Evolutionary conservation across 1,284 basidiomycete genomes (phyloP).

Genomic region (Cronartium quercuum): DNA sequence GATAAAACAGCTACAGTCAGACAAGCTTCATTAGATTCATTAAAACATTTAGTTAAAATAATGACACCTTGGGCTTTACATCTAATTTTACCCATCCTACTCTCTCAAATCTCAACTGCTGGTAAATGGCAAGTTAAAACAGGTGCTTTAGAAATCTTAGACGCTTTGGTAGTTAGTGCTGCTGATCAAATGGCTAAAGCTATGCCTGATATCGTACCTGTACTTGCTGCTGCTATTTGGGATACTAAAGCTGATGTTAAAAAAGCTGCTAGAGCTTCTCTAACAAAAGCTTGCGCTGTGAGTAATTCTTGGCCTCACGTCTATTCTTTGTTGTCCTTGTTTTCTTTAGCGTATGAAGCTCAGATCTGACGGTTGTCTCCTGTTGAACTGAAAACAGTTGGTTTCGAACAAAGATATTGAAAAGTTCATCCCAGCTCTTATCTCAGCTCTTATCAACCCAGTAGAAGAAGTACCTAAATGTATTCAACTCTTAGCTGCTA

Average conservation of each 20-base stretch:
- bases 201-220: conserved; percentile 93
- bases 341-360: not conserved
- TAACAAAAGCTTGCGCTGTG: conserved; percentile 85
- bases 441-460: conserved; percentile 96
- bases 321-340: conserved; percentile 57
- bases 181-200: conserved; percentile 79
- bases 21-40: conserved; percentile 76
- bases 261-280: conserved; percentile 91
- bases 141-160: conserved; percentile 73
- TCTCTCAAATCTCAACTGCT: conserved; percentile 88
- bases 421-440: conserved; percentile 87
- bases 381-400: conserved; percentile 42
- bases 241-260: conserved; percentile 99
- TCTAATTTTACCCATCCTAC: conserved; percentile 79
- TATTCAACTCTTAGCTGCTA: conserved; percentile 91
- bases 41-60: conserved; percentile 68
- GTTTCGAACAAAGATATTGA: conserved; percentile 99
- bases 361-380: conserved; percentile 52
- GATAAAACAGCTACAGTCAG: conserved; percentile 84
- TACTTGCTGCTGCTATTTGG: conserved; percentile 95
- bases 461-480: conserved; percentile 98
- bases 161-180: conserved; percentile 81
- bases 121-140: conserved; percentile 99
- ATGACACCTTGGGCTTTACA: conserved; percentile 87
- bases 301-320: not conserved